phyloP scores from a whole-genome alignment of 805 yeast species.

The Monosporozyma solicola region DNA sequence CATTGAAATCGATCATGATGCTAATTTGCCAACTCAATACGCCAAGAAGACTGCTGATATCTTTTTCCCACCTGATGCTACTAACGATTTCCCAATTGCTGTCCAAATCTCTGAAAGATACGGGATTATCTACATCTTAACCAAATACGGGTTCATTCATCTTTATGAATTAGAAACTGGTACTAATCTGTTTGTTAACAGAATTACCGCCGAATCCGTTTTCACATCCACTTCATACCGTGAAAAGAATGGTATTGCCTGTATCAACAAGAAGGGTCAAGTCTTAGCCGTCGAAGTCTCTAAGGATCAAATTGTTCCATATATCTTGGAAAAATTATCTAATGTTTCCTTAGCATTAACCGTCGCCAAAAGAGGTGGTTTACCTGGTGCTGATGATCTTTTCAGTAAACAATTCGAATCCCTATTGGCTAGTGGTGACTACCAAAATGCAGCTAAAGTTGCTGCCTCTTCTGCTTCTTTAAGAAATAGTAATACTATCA shows the following conservation, averaged over 20 bases:
- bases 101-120: conserved; percentile 76
- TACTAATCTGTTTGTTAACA: conserved; percentile 83
- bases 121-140: conserved; percentile 81
- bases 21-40: conserved; percentile 64
- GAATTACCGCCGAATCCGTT: conserved; percentile 92
- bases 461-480: conserved; percentile 92
- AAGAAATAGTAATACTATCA: conserved; percentile 90
- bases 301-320: conserved; percentile 77
- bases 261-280: conserved; percentile 92
- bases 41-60: conserved; percentile 85
- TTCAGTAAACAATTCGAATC: conserved; percentile 88
- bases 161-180: conserved; percentile 91
- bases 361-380: conserved; percentile 89
- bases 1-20: conserved; percentile 92
- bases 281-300: conserved; percentile 88
- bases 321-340: conserved; percentile 75
- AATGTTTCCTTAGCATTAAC: conserved; percentile 81
- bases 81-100: conserved; percentile 92
- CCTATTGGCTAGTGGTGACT: conserved; percentile 75
- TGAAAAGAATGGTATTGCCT: conserved; percentile 72
- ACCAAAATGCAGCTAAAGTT: conserved; percentile 86
- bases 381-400: conserved; percentile 93
- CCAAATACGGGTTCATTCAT: conserved; percentile 95
- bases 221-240: conserved; percentile 77
- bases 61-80: conserved; percentile 94